phyloP scores from a whole-genome alignment of 228 moss, liverwort and hornwort species.

The Sphagnum fallax region DNA sequence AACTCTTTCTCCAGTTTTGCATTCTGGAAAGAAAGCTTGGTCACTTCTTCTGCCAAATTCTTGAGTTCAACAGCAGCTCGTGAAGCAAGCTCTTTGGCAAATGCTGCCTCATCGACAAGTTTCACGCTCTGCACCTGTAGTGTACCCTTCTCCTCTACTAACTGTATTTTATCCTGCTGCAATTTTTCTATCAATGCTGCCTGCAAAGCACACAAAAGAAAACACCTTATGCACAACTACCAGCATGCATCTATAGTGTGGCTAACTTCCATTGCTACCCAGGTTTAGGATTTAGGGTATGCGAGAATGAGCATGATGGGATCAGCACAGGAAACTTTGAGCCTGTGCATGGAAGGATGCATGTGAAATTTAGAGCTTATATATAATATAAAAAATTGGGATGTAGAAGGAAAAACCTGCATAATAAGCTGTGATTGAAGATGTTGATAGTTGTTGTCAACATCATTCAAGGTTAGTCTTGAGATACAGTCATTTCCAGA shows the following conservation, averaged over 20 bases:
- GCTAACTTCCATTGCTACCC: no score
- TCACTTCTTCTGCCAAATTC: slow-evolving; percentile 96
- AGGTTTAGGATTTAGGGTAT: no score
- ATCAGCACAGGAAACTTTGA: no score
- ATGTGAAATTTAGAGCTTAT: no score
- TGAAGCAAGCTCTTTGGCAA: slow-evolving; percentile 88
- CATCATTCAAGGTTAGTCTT: slow-evolving; percentile 55
- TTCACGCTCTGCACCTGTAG: slow-evolving; percentile 69
- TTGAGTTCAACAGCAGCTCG: slow-evolving; percentile 94
- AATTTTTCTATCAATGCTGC: slow-evolving; percentile 56
- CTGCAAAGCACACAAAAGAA: slow-evolving; percentile 18
- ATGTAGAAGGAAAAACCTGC: slow-evolving; percentile 36
- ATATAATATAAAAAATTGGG: no score
- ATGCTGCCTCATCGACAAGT: slow-evolving; percentile 85
- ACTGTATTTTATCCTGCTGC: slow-evolving; percentile 53
- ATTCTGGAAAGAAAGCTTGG: slow-evolving; percentile 90
- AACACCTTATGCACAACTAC: no score
- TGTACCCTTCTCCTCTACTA: slow-evolving; percentile 58
- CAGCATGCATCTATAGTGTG: no score
- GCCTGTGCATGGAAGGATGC: no score
- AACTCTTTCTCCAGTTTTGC: slow-evolving; percentile 80
- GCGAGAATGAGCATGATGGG: no score
- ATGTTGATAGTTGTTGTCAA: slow-evolving; percentile 35
- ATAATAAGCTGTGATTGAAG: slow-evolving; percentile 63
- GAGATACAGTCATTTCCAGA: slow-evolving; percentile 70